Evolutionary conservation across 2,329 filamentous ascomycete genomes (phyloP), one percentile per base, ranked within the genome.

Genomic region (Escovopsis sp.): DNA sequence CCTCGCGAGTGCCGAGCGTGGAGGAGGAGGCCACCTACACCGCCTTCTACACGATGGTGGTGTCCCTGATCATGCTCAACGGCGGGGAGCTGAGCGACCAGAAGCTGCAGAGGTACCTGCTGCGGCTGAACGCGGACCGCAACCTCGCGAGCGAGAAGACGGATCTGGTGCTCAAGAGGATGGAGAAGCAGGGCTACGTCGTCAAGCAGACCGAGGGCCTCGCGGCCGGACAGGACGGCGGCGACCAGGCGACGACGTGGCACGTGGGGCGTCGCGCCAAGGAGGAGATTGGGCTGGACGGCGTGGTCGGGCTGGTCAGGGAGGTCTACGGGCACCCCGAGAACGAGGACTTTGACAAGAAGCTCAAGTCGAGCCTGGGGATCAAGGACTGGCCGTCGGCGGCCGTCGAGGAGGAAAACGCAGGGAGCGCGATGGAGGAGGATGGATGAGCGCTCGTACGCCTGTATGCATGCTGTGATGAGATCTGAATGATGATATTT

Each of bases 121-220:
- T 70, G 40, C 76, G 86, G 23, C 68, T 88, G 48, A 88, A 91
- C 47, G 77, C 84, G 3, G 77, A 86, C 42, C 72, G 76, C 33
- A 82, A 82, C 48, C 80, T 87, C 2, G 82, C 83, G 0, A 64
- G 80, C 44, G 81, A 85, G 36, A 83, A 76, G 54, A 93, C 85
- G 1, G 83, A 93, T 6, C 70, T 77, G 41, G 66, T 89, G 3
- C 64, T 96, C 11, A 75, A 80, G 50, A 74, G 75, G 41, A 80
- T 96, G 67, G 73, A 80, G 49, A 80, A 74, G 49, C 87, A 96
- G 42, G 84, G 83, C 0, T 98, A 98, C 55, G 66, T 98, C 3
- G 69, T 87, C 33, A 82, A 77, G 49, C 72, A 80, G 40, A 72
- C 79, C 18, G 87, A 95, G 51, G 73, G 65, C 37, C 67, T 67